phyloP scores from a whole-genome alignment of 148 eudicot species.

The Agrostemma githago region DNA sequence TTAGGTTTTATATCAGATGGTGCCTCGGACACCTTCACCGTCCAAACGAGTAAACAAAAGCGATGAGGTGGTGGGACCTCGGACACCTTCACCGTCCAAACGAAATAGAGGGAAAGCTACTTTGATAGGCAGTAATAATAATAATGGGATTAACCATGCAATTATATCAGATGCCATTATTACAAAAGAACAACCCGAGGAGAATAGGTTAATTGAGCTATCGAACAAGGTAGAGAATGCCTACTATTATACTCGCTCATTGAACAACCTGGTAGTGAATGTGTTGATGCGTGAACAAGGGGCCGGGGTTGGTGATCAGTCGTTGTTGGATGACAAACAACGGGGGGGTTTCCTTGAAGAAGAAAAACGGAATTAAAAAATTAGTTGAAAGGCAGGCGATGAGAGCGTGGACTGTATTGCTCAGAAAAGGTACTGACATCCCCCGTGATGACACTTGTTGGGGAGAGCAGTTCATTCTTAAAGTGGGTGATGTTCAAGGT shows the following conservation, averaged over 20 bases:
- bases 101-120: not conserved
- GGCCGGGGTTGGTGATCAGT: too few species aligned
- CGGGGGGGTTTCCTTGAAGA: not conserved
- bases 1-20: too few species aligned
- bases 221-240: conserved; percentile 7
- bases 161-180: not conserved
- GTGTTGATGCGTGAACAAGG: not conserved
- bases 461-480: conserved; percentile 1
- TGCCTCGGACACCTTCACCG: too few species aligned
- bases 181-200: not conserved
- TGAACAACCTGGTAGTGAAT: not conserved
- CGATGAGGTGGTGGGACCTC: conserved; percentile 5
- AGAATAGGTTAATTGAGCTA: not conserved
- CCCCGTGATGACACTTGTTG: not conserved
- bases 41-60: not conserved
- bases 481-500: conserved; percentile 23
- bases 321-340: not conserved
- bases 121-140: too few species aligned
- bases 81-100: conserved; percentile 10
- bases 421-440: conserved; percentile 7
- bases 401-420: conserved; percentile 11
- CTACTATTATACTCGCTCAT: conserved; percentile 19
- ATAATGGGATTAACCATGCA: not conserved
- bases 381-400: not conserved
- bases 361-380: not conserved